Base-by-base conservation (phyloP, 306 rosid species). In the Vigna angularis region DNA sequence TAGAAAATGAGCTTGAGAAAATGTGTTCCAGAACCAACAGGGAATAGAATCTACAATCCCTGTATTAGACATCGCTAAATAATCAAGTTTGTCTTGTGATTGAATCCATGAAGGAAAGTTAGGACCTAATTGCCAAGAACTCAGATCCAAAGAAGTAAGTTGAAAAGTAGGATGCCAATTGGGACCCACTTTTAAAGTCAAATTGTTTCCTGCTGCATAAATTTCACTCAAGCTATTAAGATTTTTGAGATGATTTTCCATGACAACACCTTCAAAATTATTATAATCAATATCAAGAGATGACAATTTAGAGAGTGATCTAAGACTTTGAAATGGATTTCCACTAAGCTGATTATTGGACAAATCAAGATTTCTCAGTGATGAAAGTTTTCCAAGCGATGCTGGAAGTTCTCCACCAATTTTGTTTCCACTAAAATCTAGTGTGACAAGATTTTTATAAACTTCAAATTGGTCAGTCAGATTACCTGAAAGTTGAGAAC, bases 91-190 rank as follows among this genome's bases (percentile, higher is more conserved):
- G 9, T 13, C 65, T 50, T 65, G 78, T 24, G 82, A 75, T 0
- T 15, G 45, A 58, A 79, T 57, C 87, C 81, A 79, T 28, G 55
- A 42, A 18, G 79, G 81, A 80, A 79, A 79, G 6, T 7, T 28
- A 2, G 75, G 68, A 40, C 81, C 72, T 28, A 80, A 56, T 0
- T 24, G 32, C 70, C 80, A 83, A 0, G 24, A 51, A 4, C 16
- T 7, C 72, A 84, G 16, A 3, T 3, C 1, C 47, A 78, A 45
- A 0, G 0, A 0, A 0, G 0, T 0, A 8, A 75, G 15, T 0
- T 52, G 52, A 16, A 79, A 70, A 20, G 2, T 44, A 36, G 81
- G 81, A 26, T 1, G 9, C 83, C 87, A 83, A 13, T 53, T 51
- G 49, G 34, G 52, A 28, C 11, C n/a, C 22, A 75, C 71, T 47